Percentiles rank a stretch among this genome's conserved stretches.
These are phyloP conservation scores for Beauveria medogensis DNA, from an alignment of 2,329 filamentous ascomycete genomes.

Conservation along the genomic window DNA sequence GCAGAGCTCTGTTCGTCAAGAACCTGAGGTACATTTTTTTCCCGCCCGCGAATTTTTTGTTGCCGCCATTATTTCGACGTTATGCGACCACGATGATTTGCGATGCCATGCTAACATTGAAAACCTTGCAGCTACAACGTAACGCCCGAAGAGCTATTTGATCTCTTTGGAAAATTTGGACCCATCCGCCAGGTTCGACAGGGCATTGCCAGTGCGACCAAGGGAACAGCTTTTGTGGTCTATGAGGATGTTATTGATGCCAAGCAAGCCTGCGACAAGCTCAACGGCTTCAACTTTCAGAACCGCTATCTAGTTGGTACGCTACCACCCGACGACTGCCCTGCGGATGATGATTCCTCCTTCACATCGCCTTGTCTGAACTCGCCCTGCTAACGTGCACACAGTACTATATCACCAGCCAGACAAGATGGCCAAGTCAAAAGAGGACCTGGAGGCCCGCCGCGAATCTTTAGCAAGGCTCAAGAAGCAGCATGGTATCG, in stretches of 20 bases:
- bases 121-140: slow-evolving; percentile 77
- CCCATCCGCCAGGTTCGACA: slow-evolving; percentile 96
- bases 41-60: slow-evolving; percentile 2
- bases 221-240: slow-evolving; percentile 97
- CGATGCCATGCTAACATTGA: slow-evolving; percentile 4
- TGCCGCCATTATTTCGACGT: not conserved
- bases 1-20: slow-evolving; percentile 98
- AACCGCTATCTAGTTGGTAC: slow-evolving; percentile 95
- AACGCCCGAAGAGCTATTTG: slow-evolving; percentile 93
- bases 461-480: slow-evolving; percentile 96
- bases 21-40: slow-evolving; percentile 70
- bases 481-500: slow-evolving; percentile 96
- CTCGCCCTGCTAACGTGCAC: slow-evolving; percentile 2
- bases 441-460: slow-evolving; percentile 87
- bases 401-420: slow-evolving; percentile 57
- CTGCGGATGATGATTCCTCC: not conserved
- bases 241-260: slow-evolving; percentile 99
- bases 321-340: slow-evolving; percentile 27
- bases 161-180: slow-evolving; percentile 96
- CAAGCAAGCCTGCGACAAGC: slow-evolving; percentile 97
- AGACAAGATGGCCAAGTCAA: slow-evolving; percentile 68
- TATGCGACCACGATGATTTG: not conserved
- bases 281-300: slow-evolving; percentile 99
- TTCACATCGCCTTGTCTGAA: not conserved
- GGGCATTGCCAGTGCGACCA: slow-evolving; percentile 94